Conservation (phyloP, 2,329 filamentous ascomycete genomes). For the Aspergillus arachidicola region DNA sequence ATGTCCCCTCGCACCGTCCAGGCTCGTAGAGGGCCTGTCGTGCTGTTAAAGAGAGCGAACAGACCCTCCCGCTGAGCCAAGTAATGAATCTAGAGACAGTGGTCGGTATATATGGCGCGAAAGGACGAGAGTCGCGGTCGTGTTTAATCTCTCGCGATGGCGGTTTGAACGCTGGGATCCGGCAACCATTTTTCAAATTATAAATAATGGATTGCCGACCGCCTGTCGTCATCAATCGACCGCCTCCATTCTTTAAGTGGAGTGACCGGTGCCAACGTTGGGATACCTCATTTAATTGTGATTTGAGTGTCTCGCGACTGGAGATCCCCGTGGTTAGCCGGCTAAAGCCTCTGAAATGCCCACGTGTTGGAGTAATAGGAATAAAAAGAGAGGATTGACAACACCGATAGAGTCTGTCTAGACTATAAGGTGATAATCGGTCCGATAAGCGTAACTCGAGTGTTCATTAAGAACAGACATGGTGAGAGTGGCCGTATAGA, state of each 20-base stretch:
- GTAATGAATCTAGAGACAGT: not conserved
- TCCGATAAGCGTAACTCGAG: not conserved
- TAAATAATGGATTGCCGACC: constrained; percentile 9
- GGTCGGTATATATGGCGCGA: not conserved
- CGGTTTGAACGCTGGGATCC: not conserved
- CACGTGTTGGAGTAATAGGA: not conserved
- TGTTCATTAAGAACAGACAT: not conserved
- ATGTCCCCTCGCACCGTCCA: not conserved
- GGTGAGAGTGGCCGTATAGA: not conserved
- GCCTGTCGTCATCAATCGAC: constrained; percentile 14
- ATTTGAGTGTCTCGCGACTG: not conserved
- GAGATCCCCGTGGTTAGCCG: not conserved
- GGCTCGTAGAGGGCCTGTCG: not conserved
- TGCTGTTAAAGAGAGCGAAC: not conserved
- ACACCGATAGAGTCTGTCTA: not conserved
- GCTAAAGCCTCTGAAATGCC: not conserved
- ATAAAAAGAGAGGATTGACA: not conserved
- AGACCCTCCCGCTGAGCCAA: not conserved
- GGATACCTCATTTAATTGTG: not conserved
- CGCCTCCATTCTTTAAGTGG: not conserved
- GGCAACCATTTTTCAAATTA: constrained; percentile 1
- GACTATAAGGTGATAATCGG: not conserved
- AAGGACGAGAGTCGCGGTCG: not conserved
- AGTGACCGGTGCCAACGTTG: not conserved
- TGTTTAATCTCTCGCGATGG: not conserved